Conservation (phyloP, 306 rosid genomes). For the Cucurbita pepo region DNA sequence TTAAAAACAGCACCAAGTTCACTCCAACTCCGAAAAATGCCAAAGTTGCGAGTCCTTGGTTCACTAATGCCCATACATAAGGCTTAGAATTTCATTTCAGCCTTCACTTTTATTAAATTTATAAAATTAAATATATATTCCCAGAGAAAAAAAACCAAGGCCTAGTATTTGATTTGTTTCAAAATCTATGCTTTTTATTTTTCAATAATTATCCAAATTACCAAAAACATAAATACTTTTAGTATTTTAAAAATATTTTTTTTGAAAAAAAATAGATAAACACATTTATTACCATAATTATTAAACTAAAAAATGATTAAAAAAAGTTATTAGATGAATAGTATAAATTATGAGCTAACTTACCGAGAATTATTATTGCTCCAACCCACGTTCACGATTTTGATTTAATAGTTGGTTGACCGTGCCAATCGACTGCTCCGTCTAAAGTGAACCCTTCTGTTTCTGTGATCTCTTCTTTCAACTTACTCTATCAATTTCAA, state of each 20-base stretch:
- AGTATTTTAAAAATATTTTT: too few relatives aligned
- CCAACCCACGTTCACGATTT: constrained; percentile 81
- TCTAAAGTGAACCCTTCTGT: constrained; percentile 48
- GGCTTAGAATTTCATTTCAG: too few relatives aligned
- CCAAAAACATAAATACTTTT: too few relatives aligned
- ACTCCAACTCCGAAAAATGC: constrained; percentile 88
- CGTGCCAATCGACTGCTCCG: constrained; percentile 61
- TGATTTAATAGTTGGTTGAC: constrained; percentile 55
- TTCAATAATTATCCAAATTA: too few relatives aligned
- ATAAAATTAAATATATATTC: too few relatives aligned
- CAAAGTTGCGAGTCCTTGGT: constrained; percentile 71
- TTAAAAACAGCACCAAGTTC: constrained; percentile 64
- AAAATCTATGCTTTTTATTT: too few relatives aligned
- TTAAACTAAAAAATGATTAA: background rate
- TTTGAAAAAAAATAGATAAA: too few relatives aligned
- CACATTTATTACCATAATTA: too few relatives aligned
- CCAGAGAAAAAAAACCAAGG: too few relatives aligned
- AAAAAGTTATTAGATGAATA: too few relatives aligned
- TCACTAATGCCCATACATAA: constrained; percentile 28
- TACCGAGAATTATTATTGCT: constrained; percentile 71
- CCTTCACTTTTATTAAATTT: too few relatives aligned
- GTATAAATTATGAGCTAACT: background rate
- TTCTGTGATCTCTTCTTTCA: constrained; percentile 21
- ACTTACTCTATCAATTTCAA: constrained; percentile 18
- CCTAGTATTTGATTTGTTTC: background rate